These are phyloP conservation scores for Apophysomyces sp. DNA, from an alignment of 371 early-diverging fungal genomes.

Conservation along the genomic window DNA sequence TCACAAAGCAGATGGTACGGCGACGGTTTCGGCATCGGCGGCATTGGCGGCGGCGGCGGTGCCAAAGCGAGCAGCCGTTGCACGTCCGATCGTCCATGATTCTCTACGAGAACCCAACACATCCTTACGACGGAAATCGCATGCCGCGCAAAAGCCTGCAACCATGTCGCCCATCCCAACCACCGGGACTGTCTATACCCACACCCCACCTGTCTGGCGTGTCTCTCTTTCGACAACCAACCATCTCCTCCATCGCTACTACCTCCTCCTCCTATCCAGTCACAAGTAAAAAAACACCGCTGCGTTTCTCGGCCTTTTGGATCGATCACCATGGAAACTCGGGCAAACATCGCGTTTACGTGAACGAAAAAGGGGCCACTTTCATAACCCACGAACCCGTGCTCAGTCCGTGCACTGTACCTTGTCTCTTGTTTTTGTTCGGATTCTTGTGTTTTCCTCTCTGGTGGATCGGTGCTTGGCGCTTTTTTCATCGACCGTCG, in stretches of 20 bases:
- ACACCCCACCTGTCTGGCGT: neutral
- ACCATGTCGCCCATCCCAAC: no score
- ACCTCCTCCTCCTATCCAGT: constrained; percentile 7
- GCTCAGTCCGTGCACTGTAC: constrained; percentile 1
- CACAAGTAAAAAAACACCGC: constrained; percentile 6
- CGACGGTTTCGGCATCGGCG: neutral
- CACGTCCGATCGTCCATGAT: constrained; percentile 1
- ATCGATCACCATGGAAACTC: constrained; percentile 2
- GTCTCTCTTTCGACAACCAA: constrained; percentile 7
- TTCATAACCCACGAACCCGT: neutral
- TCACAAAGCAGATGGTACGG: neutral
- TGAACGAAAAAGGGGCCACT: constrained; percentile 8
- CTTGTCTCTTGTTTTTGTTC: constrained; percentile 8
- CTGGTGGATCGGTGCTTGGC: constrained; percentile 19
- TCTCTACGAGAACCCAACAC: neutral
- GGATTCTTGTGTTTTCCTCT: constrained; percentile 14
- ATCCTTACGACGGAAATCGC: no score
- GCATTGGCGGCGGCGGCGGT: neutral
- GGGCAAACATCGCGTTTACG: neutral
- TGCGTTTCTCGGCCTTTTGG: constrained; percentile 16
- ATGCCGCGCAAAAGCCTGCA: no score
- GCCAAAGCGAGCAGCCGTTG: neutral
- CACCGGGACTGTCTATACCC: neutral
- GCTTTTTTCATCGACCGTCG: constrained; percentile 6
- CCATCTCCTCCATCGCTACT: constrained; percentile 7